Evolutionary conservation across 2,329 filamentous ascomycete species (phyloP).

Genomic region (Sarocladium kiliense): DNA sequence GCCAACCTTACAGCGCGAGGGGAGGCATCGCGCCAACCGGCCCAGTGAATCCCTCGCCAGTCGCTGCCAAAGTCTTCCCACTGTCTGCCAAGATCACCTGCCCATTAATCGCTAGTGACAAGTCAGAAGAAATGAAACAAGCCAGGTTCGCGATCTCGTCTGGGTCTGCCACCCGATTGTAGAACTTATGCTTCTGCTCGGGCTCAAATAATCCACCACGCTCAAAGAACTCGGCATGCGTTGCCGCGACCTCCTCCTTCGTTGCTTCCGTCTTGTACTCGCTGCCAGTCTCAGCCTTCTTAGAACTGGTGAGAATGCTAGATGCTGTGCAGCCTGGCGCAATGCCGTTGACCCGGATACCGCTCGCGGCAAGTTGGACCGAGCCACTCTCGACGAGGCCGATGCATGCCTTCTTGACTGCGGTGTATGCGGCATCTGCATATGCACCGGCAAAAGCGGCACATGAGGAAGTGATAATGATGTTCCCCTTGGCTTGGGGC

Average conservation of each 20-base stretch:
- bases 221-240: background rate
- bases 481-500: background rate
- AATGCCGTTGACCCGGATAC: background rate
- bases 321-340: background rate
- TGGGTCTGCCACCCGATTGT: conserved; percentile 8
- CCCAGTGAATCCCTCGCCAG: background rate
- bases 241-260: background rate
- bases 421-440: background rate
- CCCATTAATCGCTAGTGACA: background rate
- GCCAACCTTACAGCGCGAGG: background rate
- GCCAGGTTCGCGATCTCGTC: conserved; percentile 10
- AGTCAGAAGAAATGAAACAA: background rate
- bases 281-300: background rate
- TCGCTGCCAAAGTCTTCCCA: background rate
- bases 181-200: conserved; percentile 7
- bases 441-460: background rate
- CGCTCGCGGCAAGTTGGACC: background rate
- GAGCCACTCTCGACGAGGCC: background rate
- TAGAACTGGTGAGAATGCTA: background rate
- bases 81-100: background rate
- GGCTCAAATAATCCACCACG: background rate
- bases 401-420: background rate
- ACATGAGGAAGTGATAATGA: background rate
- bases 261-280: background rate
- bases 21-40: background rate